These are phyloP conservation scores for Erodium maritimum DNA, from an alignment of 345 rosid genomes.

Conservation along the genomic window DNA sequence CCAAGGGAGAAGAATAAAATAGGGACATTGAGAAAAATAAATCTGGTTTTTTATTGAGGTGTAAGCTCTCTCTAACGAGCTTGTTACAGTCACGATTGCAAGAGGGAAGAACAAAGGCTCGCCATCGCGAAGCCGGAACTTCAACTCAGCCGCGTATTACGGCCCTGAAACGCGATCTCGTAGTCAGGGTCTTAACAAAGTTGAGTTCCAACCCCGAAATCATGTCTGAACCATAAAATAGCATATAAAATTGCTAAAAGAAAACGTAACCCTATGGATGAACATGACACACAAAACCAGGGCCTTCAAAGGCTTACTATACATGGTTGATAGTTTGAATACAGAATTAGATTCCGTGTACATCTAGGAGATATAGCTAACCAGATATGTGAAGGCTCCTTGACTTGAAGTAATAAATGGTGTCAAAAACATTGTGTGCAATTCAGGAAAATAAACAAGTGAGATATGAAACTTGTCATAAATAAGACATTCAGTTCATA, in stretches of 20 bases:
- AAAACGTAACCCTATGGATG: neutral
- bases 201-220: neutral
- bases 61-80: no score
- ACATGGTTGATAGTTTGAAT: neutral
- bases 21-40: no score
- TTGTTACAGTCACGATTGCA: no score
- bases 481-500: slow-evolving; percentile 1
- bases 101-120: no score
- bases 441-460: neutral
- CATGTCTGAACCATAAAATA: neutral
- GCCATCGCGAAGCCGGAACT: no score
- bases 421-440: neutral
- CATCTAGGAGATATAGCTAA: neutral
- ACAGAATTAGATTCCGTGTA: neutral
- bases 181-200: no score
- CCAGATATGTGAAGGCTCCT: neutral
- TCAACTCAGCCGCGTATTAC: no score
- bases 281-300: neutral
- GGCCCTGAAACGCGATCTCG: no score
- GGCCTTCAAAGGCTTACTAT: neutral
- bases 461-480: neutral
- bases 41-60: no score
- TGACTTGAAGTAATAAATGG: no score
- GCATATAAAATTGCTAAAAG: neutral
- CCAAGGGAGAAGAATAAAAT: no score